phyloP scores from a whole-genome alignment of 495 filamentous ascomycete genomes.

The Chaetomidium leptoderma region DNA sequence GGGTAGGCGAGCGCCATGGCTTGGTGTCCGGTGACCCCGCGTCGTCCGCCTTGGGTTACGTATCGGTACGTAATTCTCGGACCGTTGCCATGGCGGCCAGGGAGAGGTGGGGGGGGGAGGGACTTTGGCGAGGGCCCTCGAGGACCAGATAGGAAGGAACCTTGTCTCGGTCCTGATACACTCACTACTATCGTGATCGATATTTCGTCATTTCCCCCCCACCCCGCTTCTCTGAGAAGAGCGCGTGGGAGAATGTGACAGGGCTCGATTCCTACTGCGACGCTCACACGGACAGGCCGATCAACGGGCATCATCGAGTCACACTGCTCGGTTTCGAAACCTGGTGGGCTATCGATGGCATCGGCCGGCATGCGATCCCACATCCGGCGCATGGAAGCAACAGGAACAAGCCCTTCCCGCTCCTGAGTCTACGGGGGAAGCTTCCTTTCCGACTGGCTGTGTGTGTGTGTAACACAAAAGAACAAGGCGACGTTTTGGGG shows the following conservation, averaged over 20 bases:
- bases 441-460: no score
- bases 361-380: not conserved
- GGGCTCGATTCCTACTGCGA: conserved; percentile 7
- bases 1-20: not conserved
- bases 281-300: not conserved
- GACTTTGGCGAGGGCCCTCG: not conserved
- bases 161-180: not conserved
- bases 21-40: conserved; percentile 16
- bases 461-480: no score
- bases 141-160: not conserved
- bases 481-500: no score
- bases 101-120: not conserved
- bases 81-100: conserved; percentile 2
- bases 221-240: no score
- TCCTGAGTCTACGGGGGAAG: no score
- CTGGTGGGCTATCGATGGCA: not conserved
- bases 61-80: conserved; percentile 1
- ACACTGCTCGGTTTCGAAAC: not conserved
- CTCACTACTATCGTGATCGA: not conserved
- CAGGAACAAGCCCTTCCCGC: not conserved
- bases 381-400: not conserved
- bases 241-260: not conserved
- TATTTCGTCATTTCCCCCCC: not conserved
- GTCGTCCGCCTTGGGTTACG: not conserved
- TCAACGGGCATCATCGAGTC: not conserved